Base-by-base conservation (phyloP, 2,329 filamentous ascomycete species). In the Capronia americana region DNA sequence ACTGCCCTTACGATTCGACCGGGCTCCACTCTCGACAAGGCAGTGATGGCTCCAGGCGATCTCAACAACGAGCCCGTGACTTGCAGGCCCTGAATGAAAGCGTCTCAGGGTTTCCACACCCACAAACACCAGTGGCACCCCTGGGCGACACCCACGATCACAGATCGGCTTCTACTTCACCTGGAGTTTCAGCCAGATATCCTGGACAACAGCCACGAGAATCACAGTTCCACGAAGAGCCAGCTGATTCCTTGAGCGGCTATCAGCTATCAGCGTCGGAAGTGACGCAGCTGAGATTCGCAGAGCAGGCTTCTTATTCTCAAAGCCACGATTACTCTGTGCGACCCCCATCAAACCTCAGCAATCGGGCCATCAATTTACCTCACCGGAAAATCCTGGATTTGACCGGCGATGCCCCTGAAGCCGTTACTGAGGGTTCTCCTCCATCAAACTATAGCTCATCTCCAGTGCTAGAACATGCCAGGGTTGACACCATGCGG, bases 341-440 rank as follows among this genome's bases (percentile, higher is more conserved):
- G 20, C 69, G 63, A 4, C 61, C 69, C 14, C 60, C 65, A 20
- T 69, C 69, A 34, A 65, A 26, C 23, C 34, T 62, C 8, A 73
- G 70, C 56, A 67, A 66, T 41, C 64, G 63, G 30, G 44, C 64
- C 6, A 63, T 70, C 54, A 70, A 63, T 34, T 57, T 72, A 11
- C 58, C 63, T 1, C 62, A 70, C 55, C 69, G 70, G 30, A 71
- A 57, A 17, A 71, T 72, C 53, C 69, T 73, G 65, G 71, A 73
- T 64, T 48, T 72, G 57, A 72, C 68, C 32, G 69, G 61, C 17
- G 64, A 70, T 38, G 67, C 69, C 56, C 63, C 69, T 7, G 67
- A 72, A 23, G 62, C 60, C 28, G 65, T 69, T 44, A 61, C 66
- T 46, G 67, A 67, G 51, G 26, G 6, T 7, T 34, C 53, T 34